Base-by-base conservation (phyloP, 176 grass and related monocot species). In the Triticum timopheevii region DNA sequence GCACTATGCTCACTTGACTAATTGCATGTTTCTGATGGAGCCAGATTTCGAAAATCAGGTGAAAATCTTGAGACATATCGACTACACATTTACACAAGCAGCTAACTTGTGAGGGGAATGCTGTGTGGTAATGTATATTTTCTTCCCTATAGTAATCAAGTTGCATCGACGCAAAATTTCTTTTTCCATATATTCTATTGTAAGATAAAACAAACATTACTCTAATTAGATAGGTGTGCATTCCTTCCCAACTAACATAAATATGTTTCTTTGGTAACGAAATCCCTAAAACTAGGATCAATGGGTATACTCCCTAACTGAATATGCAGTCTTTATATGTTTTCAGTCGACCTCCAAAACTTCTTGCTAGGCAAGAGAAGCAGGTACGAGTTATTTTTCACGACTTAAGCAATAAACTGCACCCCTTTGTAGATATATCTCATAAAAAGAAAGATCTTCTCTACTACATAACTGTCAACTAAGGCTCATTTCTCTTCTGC, bases 231-330 rank as follows among this genome's bases (percentile, higher is more conserved):
- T 61, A 63, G 24, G 10, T 7, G 27, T 71, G 50, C 1, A 4
- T 70, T 54, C 9, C 19, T 52, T 56, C 39, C 27, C 19, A 74
- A 40, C 36, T 45, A 76, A 49, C 11, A 64, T 16, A 84, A 27
- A 19, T 80, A 44, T 65, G 36, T 30, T 76, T 76, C 12, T 22
- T 76, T 76, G 61, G 78, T 42, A 30, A 24, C 28, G 23, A 64
- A 76, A 34, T 25, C 30, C 59, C 38, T 65, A 65, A 84, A 65
- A 76, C 6, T 77, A 84, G 66, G 15, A 38, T 78, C 20, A 68
- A 68, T 66, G 13, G 17, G 10, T 42, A 50, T 44, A 65, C 33
- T 74, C 39, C 13, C 62, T 31, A 87, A 24, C 40, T 64, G 1
- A 73, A 73, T 23, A 52, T 52, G 50, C 24, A 27, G 64, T 13